Evolutionary conservation across 805 yeast genomes (phyloP).

Genomic region (Candida nanaspora): DNA sequence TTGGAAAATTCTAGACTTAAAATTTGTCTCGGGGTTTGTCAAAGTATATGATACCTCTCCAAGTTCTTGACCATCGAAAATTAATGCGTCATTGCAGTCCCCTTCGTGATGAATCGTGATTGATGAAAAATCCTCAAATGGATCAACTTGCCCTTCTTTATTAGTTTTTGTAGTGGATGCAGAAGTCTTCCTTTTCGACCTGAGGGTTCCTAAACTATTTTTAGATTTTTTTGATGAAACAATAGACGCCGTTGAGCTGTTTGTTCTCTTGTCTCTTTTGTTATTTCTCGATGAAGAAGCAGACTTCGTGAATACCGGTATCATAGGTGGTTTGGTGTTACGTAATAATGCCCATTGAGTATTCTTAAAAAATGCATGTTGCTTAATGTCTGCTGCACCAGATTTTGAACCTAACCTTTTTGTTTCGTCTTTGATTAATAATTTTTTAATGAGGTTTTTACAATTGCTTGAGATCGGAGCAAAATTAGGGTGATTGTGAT

Average conservation of each 20-base stretch:
- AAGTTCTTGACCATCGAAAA: constrained; percentile 39
- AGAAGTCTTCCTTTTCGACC: constrained; percentile 25
- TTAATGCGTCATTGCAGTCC: constrained; percentile 37
- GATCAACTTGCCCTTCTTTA: constrained; percentile 39
- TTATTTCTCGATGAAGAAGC: neutral
- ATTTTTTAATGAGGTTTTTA: constrained; percentile 69
- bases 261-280: neutral
- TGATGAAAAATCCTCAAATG: constrained; percentile 79
- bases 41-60: constrained; percentile 54
- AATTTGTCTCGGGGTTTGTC: constrained; percentile 29
- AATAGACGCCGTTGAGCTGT: neutral
- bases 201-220: constrained; percentile 44
- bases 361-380: constrained; percentile 83
- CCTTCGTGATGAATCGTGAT: constrained; percentile 78
- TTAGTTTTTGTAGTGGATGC: constrained; percentile 15
- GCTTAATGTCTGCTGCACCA: constrained; percentile 93
- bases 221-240: constrained; percentile 22
- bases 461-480: constrained; percentile 67
- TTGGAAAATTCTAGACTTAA: constrained; percentile 15
- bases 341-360: constrained; percentile 94
- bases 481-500: constrained; percentile 34
- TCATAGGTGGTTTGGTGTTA: constrained; percentile 91
- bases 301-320: constrained; percentile 55
- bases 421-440: constrained; percentile 81
- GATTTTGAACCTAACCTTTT: constrained; percentile 85